Evolutionary conservation across 192 early-diverging fungal genomes (phyloP).

Genomic region (Backusella circina): DNA sequence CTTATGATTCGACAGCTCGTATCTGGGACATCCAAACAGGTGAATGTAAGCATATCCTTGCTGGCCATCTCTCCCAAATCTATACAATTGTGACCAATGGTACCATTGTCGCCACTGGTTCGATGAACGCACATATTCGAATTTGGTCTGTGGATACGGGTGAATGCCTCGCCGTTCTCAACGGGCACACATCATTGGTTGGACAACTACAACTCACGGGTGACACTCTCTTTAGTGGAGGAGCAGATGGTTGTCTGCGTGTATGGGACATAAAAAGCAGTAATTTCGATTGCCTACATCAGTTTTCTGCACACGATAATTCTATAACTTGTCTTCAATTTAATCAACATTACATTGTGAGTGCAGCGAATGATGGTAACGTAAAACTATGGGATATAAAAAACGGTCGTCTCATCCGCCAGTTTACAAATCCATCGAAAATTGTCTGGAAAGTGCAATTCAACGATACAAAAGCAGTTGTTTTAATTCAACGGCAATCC

Average conservation of each 20-base stretch:
- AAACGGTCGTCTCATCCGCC: constrained; percentile 79
- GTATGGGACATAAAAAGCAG: constrained; percentile 75
- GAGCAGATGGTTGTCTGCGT: constrained; percentile 90
- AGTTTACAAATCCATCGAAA: constrained; percentile 71
- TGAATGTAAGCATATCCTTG: constrained; percentile 61
- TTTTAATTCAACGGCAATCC: constrained; percentile 45
- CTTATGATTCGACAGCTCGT: constrained; percentile 88
- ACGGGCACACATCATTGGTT: constrained; percentile 91
- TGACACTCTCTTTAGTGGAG: constrained; percentile 81
- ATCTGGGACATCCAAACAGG: constrained; percentile 86
- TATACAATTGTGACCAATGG: constrained; percentile 90
- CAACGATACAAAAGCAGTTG: constrained; percentile 50
- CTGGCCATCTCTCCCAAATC: constrained; percentile 90
- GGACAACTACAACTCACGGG: constrained; percentile 61
- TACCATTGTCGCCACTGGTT: constrained; percentile 84
- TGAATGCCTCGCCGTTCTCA: constrained; percentile 68
- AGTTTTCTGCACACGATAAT: constrained; percentile 68
- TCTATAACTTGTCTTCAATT: constrained; percentile 98
- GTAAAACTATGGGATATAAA: constrained; percentile 95
- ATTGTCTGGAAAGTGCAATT: constrained; percentile 81
- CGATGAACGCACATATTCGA: constrained; percentile 85
- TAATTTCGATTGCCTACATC: constrained; percentile 48
- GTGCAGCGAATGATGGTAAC: constrained; percentile 84
- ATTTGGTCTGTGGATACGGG: constrained; percentile 90
- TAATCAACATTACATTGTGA: constrained; percentile 84